Base-by-base conservation (phyloP, 2,329 filamentous ascomycete genomes). In the Huntiella moniliformis region DNA sequence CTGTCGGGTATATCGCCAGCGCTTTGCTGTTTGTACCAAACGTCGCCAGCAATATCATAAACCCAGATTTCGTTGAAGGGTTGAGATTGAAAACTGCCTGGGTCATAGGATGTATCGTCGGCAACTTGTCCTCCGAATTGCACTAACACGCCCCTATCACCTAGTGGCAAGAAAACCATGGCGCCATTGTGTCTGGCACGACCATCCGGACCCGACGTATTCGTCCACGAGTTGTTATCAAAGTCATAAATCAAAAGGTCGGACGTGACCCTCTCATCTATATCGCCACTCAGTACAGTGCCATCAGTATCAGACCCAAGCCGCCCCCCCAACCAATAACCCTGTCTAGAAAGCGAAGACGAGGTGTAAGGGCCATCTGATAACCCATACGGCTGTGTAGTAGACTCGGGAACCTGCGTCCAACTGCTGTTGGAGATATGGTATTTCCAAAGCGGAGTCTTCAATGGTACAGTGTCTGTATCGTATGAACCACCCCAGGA, bases 261-360 rank as follows among this genome's bases (percentile, higher is more conserved):
- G 64, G 64, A 1, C 67, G n/a, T n/a, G n/a, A n/a, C n/a, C n/a
- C n/a, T n/a, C n/a, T n/a, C n/a, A n/a, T n/a, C n/a, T n/a, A n/a
- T n/a, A n/a, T n/a, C n/a, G 22, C 5, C 22, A 5, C 2, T 55
- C 56, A 2, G 53, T 52, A 73, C 72, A 79, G 6, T 63, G 63
- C 66, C 60, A 1, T 66, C 61, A 1, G 71, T 73, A 39, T 57
- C 56, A 51, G 48, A 72, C 60, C 67, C 70, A 79, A 35, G 76
- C 76, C 38, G 76, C 76, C 51, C n/a, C n/a, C n/a, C n/a, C n/a
- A 74, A 70, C 54, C 77, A 76, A 54, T 71, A 80, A 1, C 68
- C 74, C 48, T 70, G 61, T 8, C 71, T 74, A 2, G 66, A 62
- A 34, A 66, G 63, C 4, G 73, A 64, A 7, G 75, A 63, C 2